Evolutionary conservation across 768 basidiomycete genomes (phyloP), one percentile per base, ranked within the genome.

Genomic region (Harrya chromipes): DNA sequence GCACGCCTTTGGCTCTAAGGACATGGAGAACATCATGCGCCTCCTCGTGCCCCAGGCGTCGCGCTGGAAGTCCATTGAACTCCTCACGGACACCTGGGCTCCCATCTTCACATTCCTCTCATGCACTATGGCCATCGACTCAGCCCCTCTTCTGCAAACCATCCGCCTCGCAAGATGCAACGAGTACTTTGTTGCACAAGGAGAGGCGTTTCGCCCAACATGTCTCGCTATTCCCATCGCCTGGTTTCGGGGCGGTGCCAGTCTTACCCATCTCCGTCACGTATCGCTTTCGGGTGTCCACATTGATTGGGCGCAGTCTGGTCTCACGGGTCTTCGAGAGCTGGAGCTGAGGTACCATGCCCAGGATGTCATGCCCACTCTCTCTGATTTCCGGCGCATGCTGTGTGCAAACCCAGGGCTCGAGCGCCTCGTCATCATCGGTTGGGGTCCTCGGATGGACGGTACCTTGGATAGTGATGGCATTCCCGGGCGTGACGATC

Each of bases 51-150:
- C 74, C 12, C 75, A 78, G 24, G 71, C 70, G 8, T 40, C 56
- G 19, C 73, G 79, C 42, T 83, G 81, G 79, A 65, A 67, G 37
- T 65, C 51, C 12, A 43, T 83, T 40, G 74, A 77, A 41, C 67
- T 84, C n/a, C 63, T 79, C 41, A 73, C 79, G 1, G 82, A 84
- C 53, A 84, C 79, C 4, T 84, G 82, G 81, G 69, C 71, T 2
- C 82, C 82, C 11, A 75, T 83, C 12, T 77, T 74, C 56, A 67
- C 72, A 9, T 81, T 83, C 55, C 72, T 83, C 10, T 69, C 65
- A 33, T 68, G 64, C 46, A 73, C 76, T 4, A 63, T 60, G 11
- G 46, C 61, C 9, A 61, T 72, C 23, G 59, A 62, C 6, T 57
- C 67, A 1, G 64, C 69, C 0, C 74, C 75, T 1, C 54, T 63